Percentiles rank a stretch among this genome's conserved stretches.
Evolutionary conservation across 2,329 filamentous ascomycete species (phyloP).

Genomic region (Teratosphaeria nubilosa): DNA sequence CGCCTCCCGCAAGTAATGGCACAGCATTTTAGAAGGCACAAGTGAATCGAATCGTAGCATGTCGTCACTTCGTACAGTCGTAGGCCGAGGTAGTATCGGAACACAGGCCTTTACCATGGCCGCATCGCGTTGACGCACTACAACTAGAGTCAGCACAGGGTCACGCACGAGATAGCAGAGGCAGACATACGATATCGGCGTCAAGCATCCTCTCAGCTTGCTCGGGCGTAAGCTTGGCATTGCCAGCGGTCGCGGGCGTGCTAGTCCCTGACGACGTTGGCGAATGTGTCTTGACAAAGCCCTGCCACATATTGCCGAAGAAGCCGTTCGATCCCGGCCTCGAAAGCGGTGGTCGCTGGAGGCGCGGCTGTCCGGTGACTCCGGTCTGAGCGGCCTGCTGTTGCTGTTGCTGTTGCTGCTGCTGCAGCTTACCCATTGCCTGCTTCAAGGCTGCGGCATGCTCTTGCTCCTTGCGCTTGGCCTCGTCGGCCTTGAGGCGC

Average conservation of each 20-base stretch:
- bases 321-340: constrained; percentile 10
- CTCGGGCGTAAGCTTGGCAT: constrained; percentile 6
- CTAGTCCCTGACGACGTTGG: constrained; percentile 8
- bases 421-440: constrained; percentile 3
- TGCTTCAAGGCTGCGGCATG: constrained; percentile 5
- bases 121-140: neutral
- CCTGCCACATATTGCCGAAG: constrained; percentile 21
- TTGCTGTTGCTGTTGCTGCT: neutral
- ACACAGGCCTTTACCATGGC: neutral
- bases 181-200: constrained; percentile 18
- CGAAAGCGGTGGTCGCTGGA: constrained; percentile 15
- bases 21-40: neutral
- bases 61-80: neutral
- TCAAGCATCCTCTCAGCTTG: constrained; percentile 22
- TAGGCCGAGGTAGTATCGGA: neutral
- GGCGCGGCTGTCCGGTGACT: neutral
- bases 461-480: constrained; percentile 11
- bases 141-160: neutral
- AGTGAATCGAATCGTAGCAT: neutral
- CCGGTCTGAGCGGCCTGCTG: constrained; percentile 3
- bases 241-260: constrained; percentile 5
- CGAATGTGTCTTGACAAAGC: constrained; percentile 7
- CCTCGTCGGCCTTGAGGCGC: constrained; percentile 17
- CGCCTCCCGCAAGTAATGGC: neutral
- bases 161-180: neutral